Evolutionary conservation across 805 yeast species (phyloP).

Genomic region (Sugiyamaella americana): DNA sequence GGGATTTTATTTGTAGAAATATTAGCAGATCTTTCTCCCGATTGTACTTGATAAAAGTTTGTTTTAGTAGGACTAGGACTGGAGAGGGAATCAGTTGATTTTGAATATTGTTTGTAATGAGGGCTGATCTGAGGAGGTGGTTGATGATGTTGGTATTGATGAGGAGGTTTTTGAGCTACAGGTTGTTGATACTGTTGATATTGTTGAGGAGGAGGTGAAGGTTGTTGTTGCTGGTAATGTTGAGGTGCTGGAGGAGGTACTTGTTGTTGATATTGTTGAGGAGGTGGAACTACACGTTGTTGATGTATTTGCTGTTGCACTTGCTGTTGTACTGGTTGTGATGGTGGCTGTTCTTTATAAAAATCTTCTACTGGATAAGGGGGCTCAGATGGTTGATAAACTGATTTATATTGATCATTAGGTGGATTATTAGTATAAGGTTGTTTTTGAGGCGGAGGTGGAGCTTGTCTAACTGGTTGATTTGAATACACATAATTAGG

Average conservation of each 20-base stretch:
- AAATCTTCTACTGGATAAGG: background rate
- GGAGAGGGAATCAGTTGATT: constrained; percentile 3
- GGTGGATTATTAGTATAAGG: background rate
- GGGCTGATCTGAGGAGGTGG: constrained; percentile 11
- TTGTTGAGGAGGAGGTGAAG: background rate
- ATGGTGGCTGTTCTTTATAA: background rate
- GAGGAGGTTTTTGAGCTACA: constrained; percentile 1
- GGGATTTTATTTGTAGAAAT: constrained; percentile 23
- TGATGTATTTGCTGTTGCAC: constrained; percentile 1
- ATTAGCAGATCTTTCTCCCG: constrained; percentile 14
- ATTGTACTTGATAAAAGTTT: constrained; percentile 37
- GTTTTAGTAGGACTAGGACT: constrained; percentile 23
- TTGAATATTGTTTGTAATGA: constrained; percentile 7
- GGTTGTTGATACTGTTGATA: constrained; percentile 4
- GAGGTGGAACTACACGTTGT: too few relatives aligned
- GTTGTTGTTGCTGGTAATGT: constrained; percentile 11
- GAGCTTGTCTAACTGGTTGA: background rate
- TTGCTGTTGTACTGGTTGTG: background rate
- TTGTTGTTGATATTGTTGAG: constrained; percentile 4
- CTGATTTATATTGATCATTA: background rate
- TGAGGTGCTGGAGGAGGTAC: constrained; percentile 8
- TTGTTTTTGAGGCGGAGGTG: background rate
- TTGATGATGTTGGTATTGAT: background rate
- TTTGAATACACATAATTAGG: background rate
- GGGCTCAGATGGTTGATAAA: background rate